A percentile compares a stretch with the other conserved stretches of the same genome.
phyloP scores from a whole-genome alignment of 202 grass and related monocot genomes.

The Carex arenaria region DNA sequence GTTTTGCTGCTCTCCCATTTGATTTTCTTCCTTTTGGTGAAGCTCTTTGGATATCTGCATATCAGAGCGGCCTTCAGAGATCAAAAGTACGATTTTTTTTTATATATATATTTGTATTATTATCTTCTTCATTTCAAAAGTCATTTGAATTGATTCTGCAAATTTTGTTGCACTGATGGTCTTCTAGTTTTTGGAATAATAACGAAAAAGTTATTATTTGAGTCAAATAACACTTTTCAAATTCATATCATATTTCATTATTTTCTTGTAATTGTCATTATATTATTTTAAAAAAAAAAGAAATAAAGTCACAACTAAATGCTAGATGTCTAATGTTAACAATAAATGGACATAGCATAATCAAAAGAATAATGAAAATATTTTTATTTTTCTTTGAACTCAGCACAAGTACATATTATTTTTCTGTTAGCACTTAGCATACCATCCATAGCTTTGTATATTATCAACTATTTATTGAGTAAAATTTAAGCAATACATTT shows the following conservation, averaged over 20 bases:
- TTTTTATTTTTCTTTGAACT: background rate
- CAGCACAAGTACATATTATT: background rate
- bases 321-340: background rate
- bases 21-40: slow-evolving; percentile 55
- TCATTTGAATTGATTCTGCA: background rate
- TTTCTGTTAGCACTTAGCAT: background rate
- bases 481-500: background rate
- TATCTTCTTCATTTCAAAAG: background rate
- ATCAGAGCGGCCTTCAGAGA: background rate
- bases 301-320: background rate
- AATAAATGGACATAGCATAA: background rate
- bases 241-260: background rate
- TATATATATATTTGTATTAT: background rate
- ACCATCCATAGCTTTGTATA: background rate
- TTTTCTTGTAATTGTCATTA: background rate
- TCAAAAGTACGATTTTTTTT: slow-evolving; percentile 17
- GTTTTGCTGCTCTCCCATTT: slow-evolving; percentile 55
- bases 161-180: background rate
- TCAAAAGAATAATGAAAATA: background rate
- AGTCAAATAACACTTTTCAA: background rate
- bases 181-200: background rate
- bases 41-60: slow-evolving; percentile 43
- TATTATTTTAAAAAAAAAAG: background rate
- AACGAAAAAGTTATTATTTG: background rate
- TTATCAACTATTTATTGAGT: background rate